These are phyloP conservation scores for Infundibulicybe gibba DNA, from an alignment of 768 basidiomycete genomes.

Conservation along the genomic window DNA sequence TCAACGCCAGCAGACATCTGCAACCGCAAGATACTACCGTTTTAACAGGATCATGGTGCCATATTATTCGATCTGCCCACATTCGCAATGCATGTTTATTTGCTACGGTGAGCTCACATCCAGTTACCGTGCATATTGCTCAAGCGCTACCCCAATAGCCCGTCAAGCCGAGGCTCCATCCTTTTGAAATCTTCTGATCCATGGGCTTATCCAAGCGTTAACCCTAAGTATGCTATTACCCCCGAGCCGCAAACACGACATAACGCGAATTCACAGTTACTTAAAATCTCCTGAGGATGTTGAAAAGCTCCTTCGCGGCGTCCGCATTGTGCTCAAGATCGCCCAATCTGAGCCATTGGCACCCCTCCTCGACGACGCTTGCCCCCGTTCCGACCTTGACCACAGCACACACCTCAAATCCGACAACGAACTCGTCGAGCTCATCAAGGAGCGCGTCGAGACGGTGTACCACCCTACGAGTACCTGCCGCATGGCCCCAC, in stretches of 20 bases:
- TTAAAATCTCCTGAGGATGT: slow-evolving; percentile 36
- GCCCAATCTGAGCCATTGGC: slow-evolving; percentile 36
- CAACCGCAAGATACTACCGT: background rate
- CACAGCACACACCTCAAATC: slow-evolving; percentile 30
- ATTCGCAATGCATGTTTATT: slow-evolving; percentile 35
- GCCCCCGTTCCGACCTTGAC: slow-evolving; percentile 32
- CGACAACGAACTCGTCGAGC: slow-evolving; percentile 36
- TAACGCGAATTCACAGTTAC: slow-evolving; percentile 25
- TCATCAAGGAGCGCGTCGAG: slow-evolving; percentile 37
- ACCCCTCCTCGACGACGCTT: slow-evolving; percentile 29
- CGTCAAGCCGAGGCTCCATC: slow-evolving; percentile 37
- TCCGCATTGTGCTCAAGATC: slow-evolving; percentile 33
- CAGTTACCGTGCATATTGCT: too few species aligned
- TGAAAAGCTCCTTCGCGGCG: slow-evolving; percentile 37
- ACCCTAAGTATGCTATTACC: slow-evolving; percentile 34
- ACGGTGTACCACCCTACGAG: slow-evolving; percentile 47
- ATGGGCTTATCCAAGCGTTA: slow-evolving; percentile 38
- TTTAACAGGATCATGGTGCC: slow-evolving; percentile 30
- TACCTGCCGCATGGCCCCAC: slow-evolving; percentile 44
- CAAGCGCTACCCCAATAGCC: slow-evolving; percentile 19
- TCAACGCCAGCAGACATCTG: background rate
- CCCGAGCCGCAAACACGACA: background rate
- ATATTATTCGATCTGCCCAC: slow-evolving; percentile 32
- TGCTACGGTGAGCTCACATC: slow-evolving; percentile 30
- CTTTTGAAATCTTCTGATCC: slow-evolving; percentile 36